These are phyloP conservation scores for Stereocaulon alpinum DNA, from an alignment of 495 filamentous ascomycete genomes.

Conservation along the genomic window DNA sequence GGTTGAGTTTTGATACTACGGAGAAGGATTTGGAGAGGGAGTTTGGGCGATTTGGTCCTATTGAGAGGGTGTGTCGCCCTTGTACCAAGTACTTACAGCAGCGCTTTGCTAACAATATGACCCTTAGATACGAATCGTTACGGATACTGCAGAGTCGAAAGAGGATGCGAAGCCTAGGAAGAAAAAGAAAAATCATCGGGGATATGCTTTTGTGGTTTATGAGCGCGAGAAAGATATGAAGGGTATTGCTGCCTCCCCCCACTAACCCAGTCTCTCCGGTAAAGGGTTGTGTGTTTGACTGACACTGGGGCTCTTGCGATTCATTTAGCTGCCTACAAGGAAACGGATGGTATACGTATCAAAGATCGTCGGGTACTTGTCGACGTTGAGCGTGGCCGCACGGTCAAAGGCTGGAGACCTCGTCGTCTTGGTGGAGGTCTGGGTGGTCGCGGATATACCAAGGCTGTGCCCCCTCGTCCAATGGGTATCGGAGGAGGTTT, in stretches of 20 bases:
- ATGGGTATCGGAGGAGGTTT: conserved; percentile 43
- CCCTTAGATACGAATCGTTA: conserved; percentile 74
- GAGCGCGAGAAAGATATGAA: conserved; percentile 99
- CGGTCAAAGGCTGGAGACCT: conserved; percentile 89
- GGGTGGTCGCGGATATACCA: conserved; percentile 88
- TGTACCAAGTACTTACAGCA: not conserved
- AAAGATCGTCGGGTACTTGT: conserved; percentile 86
- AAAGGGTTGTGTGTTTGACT: conserved; percentile 28
- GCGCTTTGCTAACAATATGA: not conserved
- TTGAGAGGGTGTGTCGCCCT: conserved; percentile 63
- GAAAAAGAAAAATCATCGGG: conserved; percentile 73
- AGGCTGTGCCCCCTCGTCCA: conserved; percentile 64
- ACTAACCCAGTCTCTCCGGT: conserved; percentile 3
- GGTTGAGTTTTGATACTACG: conserved; percentile 79
- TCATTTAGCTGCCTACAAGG: conserved; percentile 63
- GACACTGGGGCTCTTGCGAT: conserved; percentile 20
- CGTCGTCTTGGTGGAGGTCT: conserved; percentile 85
- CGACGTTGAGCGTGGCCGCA: conserved; percentile 92
- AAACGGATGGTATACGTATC: conserved; percentile 84
- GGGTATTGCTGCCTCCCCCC: conserved; percentile 53
- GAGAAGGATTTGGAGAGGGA: conserved; percentile 87
- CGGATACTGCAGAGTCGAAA: conserved; percentile 39
- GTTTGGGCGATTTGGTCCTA: conserved; percentile 88
- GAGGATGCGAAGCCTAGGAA: conserved; percentile 50
- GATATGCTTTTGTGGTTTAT: conserved; percentile 96